Percentiles rank a stretch among this genome's conserved stretches.
Conservation (phyloP, 2,329 filamentous ascomycete species). For the Domatiomyces catenatus region DNA sequence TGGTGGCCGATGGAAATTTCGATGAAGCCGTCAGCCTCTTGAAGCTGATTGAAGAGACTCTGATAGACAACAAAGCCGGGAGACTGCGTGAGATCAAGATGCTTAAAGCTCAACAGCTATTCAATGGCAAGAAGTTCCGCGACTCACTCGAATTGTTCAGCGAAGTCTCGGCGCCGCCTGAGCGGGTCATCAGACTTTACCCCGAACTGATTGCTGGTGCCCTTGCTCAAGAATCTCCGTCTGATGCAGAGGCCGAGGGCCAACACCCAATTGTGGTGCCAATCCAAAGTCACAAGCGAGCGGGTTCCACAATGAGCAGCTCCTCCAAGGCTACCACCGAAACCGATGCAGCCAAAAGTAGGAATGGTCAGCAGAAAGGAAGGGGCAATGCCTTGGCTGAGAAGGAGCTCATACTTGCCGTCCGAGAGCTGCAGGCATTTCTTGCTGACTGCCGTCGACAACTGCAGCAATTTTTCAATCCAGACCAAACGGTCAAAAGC, state of each 20-base stretch:
- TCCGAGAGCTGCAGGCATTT: conserved; percentile 71
- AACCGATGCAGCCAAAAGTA: conserved; percentile 9
- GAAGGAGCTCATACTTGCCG: conserved; percentile 68
- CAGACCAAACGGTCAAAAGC: conserved; percentile 36
- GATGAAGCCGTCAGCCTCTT: conserved; percentile 89
- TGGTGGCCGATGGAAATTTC: conserved; percentile 57
- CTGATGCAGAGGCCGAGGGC: conserved; percentile 15
- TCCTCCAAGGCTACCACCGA: conserved; percentile 6
- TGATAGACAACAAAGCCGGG: conserved; percentile 67
- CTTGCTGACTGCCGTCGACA: conserved; percentile 66
- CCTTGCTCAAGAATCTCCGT: conserved; percentile 37
- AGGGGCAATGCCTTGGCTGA: conserved; percentile 33
- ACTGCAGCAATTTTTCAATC: conserved; percentile 45
- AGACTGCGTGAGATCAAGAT: conserved; percentile 77
- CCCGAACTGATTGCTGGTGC: conserved; percentile 72
- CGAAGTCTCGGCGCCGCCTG: conserved; percentile 75
- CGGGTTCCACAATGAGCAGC: conserved; percentile 4
- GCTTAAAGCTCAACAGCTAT: conserved; percentile 73
- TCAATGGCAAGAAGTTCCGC: conserved; percentile 66
- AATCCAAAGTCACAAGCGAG: conserved; percentile 4
- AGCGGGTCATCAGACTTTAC: conserved; percentile 72
- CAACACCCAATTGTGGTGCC: background rate
- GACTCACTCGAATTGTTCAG: conserved; percentile 83
- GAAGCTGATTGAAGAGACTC: conserved; percentile 77
- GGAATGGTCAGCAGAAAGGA: conserved; percentile 9